Evolutionary conservation across 192 early-diverging fungal species (phyloP).

Genomic region (Chytriomyces sp.): DNA sequence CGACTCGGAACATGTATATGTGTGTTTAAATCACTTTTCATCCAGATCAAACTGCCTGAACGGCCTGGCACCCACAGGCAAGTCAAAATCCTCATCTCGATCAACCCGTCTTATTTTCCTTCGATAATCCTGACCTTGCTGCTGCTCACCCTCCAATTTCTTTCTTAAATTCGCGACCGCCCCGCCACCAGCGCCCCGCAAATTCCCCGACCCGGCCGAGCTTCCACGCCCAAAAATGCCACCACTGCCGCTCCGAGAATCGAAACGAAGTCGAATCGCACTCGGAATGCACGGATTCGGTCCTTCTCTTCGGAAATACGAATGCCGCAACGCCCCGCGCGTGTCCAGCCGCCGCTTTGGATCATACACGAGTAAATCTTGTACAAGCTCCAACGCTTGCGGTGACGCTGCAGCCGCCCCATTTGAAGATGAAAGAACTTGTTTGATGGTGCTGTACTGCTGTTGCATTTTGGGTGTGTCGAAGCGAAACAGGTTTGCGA

Average conservation of each 20-base stretch:
- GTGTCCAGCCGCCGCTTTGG: slow-evolving; percentile 79
- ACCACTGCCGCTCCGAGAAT: slow-evolving; percentile 48
- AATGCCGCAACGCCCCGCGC: slow-evolving; percentile 72
- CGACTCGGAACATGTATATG: too few relatives aligned
- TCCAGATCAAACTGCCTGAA: slow-evolving; percentile 39
- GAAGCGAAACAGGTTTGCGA: slow-evolving; percentile 60
- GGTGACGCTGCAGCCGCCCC: slow-evolving; percentile 47
- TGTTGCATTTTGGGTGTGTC: slow-evolving; percentile 45
- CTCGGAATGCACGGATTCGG: slow-evolving; percentile 52
- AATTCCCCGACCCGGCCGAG: neutral
- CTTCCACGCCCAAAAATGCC: slow-evolving; percentile 1
- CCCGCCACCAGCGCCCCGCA: neutral
- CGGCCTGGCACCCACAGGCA: slow-evolving; percentile 38
- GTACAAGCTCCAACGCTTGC: slow-evolving; percentile 65
- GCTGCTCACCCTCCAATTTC: slow-evolving; percentile 7
- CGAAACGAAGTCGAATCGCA: slow-evolving; percentile 15
- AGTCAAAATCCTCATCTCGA: slow-evolving; percentile 27
- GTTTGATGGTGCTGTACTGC: slow-evolving; percentile 63
- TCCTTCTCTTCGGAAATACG: slow-evolving; percentile 79
- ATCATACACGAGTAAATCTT: slow-evolving; percentile 76
- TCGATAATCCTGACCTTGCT: neutral
- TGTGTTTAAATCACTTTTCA: neutral
- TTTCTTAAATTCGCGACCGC: neutral
- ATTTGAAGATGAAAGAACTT: slow-evolving; percentile 45
- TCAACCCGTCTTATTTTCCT: slow-evolving; percentile 1